Percentiles rank a stretch among this genome's conserved stretches.
Evolutionary conservation across 2,329 filamentous ascomycete species (phyloP).

Genomic region (Parascedosporium putredinis): DNA sequence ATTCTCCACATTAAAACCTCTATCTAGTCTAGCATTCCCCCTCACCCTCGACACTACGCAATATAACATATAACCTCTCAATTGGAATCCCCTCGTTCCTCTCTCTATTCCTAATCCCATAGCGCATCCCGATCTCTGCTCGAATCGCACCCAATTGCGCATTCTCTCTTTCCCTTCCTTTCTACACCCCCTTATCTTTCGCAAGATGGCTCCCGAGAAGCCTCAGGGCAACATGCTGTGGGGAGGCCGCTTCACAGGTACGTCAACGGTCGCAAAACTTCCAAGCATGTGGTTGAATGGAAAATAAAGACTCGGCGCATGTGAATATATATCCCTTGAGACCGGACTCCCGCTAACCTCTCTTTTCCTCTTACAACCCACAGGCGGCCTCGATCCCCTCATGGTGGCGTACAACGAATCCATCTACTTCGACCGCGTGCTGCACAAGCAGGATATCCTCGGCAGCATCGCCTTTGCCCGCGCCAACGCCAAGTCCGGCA

Average conservation of each 20-base stretch:
- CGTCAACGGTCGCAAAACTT: no score
- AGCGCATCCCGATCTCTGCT: background rate
- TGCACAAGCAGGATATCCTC: slow-evolving; percentile 72
- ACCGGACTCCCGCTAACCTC: slow-evolving; percentile 12
- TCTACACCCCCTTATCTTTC: no score
- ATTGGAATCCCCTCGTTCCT: background rate
- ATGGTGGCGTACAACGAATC: slow-evolving; percentile 81
- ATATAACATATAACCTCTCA: background rate
- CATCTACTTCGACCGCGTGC: slow-evolving; percentile 66
- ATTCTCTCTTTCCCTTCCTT: no score
- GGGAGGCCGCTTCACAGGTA: slow-evolving; percentile 43
- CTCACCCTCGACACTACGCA: background rate
- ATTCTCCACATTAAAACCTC: background rate
- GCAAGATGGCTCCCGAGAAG: background rate
- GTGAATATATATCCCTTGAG: no score
- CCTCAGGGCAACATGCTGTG: slow-evolving; percentile 20
- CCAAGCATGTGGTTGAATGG: no score
- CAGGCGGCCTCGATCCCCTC: slow-evolving; percentile 71
- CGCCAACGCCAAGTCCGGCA: slow-evolving; percentile 65
- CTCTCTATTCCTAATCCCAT: background rate
- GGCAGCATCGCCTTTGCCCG: slow-evolving; percentile 74
- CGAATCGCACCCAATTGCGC: background rate
- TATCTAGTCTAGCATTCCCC: background rate
- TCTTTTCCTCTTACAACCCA: slow-evolving; percentile 17
- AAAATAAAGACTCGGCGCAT: no score